phyloP scores from a whole-genome alignment of 2,329 filamentous ascomycete genomes.

The Ceratocystis albifundus region DNA sequence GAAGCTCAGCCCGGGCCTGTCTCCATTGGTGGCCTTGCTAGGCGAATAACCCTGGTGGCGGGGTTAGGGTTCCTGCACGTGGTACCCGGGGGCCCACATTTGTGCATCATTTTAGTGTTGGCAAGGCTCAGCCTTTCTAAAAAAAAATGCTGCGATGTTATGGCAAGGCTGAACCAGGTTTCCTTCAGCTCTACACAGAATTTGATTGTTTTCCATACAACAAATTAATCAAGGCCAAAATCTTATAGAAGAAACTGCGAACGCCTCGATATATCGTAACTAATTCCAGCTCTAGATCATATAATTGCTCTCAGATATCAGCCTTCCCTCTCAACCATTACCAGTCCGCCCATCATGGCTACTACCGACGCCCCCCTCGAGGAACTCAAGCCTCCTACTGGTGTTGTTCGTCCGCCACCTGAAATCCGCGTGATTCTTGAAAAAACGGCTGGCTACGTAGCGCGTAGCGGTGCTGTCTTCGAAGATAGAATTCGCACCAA shows the following conservation, averaged over 20 bases:
- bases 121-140: slow-evolving; percentile 13
- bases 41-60: slow-evolving; percentile 7
- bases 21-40: neutral
- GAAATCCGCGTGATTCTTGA: slow-evolving; percentile 77
- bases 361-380: slow-evolving; percentile 43
- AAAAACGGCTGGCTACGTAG: slow-evolving; percentile 88
- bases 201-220: neutral
- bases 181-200: neutral
- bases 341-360: neutral
- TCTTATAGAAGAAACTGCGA: neutral
- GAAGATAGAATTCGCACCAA: slow-evolving; percentile 79
- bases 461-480: slow-evolving; percentile 55
- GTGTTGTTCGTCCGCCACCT: slow-evolving; percentile 78
- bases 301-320: neutral
- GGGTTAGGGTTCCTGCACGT: neutral
- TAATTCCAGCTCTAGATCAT: neutral
- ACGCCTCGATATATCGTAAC: neutral
- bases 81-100: neutral
- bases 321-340: neutral
- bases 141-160: neutral
- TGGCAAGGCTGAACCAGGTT: neutral
- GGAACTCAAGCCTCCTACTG: slow-evolving; percentile 64
- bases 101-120: neutral
- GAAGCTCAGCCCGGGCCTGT: neutral
- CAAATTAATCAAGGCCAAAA: neutral